These are phyloP conservation scores for Ganoderma resinaceum DNA, from an alignment of 1,284 basidiomycete genomes.

Conservation along the genomic window DNA sequence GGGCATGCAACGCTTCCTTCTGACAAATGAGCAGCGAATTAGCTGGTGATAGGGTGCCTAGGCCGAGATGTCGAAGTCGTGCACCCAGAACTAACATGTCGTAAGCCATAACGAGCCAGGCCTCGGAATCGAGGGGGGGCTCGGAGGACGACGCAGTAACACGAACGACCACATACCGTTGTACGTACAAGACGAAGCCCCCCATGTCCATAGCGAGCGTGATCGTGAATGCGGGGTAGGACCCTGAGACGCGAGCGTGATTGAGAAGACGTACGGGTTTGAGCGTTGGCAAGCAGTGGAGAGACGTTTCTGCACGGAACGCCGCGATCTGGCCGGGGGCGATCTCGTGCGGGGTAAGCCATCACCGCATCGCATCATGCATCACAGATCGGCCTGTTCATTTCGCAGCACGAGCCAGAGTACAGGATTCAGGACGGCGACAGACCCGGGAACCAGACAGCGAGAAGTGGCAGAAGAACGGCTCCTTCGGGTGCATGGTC, in stretches of 20 bases:
- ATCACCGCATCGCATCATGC: not conserved
- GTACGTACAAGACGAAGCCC: not conserved
- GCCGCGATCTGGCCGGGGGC: constrained; percentile 1
- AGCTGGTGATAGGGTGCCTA: not conserved
- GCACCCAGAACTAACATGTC: not conserved
- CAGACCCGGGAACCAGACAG: not conserved
- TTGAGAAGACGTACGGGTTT: not conserved
- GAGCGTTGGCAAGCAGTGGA: constrained; percentile 2
- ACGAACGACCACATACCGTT: not conserved
- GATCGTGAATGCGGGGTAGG: constrained; percentile 3
- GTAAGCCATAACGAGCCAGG: not conserved
- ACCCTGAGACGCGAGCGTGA: not conserved
- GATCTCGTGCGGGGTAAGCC: constrained; percentile 7
- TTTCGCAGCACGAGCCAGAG: not conserved
- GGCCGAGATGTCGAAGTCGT: not conserved
- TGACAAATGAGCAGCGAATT: not conserved
- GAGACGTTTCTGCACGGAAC: constrained; percentile 6
- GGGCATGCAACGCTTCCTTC: not conserved
- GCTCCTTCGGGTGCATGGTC: not conserved
- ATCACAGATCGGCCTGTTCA: constrained; percentile 2
- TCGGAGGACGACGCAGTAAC: not conserved
- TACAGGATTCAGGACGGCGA: not conserved
- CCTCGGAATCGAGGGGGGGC: not conserved
- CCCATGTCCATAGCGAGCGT: not conserved
- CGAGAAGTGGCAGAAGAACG: constrained; percentile 2